Base-by-base conservation (phyloP, 306 rosid genomes). In the Argentina anserina region DNA sequence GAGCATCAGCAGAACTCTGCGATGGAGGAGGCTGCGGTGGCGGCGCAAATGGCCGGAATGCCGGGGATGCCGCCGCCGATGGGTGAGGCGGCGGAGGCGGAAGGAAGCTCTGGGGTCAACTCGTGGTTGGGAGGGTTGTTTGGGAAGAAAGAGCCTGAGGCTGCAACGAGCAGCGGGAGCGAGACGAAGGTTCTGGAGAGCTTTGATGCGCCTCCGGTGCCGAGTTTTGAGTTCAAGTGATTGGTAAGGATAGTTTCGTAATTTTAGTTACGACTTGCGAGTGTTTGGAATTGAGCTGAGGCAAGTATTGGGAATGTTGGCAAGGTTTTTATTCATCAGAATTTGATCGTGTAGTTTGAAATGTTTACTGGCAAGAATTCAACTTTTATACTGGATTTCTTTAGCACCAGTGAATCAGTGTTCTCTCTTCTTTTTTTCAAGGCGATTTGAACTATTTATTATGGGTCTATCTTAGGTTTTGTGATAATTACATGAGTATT, bases 121-220 rank as follows among this genome's bases (percentile, higher is more conserved):
- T 56, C 34, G 43, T 90, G 74, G 81, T 18, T 79, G 3, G 82
- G 82, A 17, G 82, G 82, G 17, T 33, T 26, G 62, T 80, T 88
- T 21, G 89, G 90, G 43, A 84, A 79, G 70, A 86, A 89, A 13
- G 90, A 84, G 65, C 12, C 84, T 0, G 82, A 50, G 63, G 37
- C 29, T 0, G 29, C n/a, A n/a, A n/a, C 85, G 0, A 41, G 80
- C 40, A 82, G 87, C 4, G 98, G 90, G 69, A 91, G 97, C 79
- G 96, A 91, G 79, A 87, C 96, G 8, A 91, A 88, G 82, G 41
- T 93, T 79, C 74, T 90, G 90, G 98, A 93, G 84, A 93, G 98
- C 67, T 93, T 90, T 33, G 98, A 90, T 81, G 96, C 98, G 4
- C 98, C 66, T 31, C 41, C 66, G 6, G 41, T 33, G 23, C 66